A percentile compares a stretch with the other conserved stretches of the same genome.
These are phyloP conservation scores for Trichoderma sp. DNA, from an alignment of 2,329 filamentous ascomycete species.

Conservation along the genomic window DNA sequence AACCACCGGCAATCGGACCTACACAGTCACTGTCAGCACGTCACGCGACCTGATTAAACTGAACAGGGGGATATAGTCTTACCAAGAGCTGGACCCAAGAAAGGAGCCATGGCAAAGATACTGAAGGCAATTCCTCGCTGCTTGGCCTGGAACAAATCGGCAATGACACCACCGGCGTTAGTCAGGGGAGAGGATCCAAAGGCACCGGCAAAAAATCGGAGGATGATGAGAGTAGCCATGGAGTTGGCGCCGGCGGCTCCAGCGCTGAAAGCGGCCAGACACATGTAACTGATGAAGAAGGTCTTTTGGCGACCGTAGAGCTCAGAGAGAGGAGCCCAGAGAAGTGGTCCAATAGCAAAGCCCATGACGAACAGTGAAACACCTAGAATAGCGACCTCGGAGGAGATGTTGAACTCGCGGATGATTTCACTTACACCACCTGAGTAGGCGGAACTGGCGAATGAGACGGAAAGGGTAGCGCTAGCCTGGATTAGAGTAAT, in stretches of 20 bases:
- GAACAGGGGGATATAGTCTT: neutral
- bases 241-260: constrained; percentile 56
- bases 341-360: constrained; percentile 58
- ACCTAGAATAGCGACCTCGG: constrained; percentile 57
- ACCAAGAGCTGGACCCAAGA: constrained; percentile 58
- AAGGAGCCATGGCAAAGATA: constrained; percentile 61
- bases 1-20: constrained; percentile 61
- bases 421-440: constrained; percentile 56
- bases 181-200: constrained; percentile 63
- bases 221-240: constrained; percentile 59
- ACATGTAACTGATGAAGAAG: constrained; percentile 56
- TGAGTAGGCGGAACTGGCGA: constrained; percentile 66
- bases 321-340: constrained; percentile 67
- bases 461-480: constrained; percentile 66
- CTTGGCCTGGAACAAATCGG: constrained; percentile 57
- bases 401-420: constrained; percentile 49
- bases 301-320: constrained; percentile 59
- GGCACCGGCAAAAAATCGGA: constrained; percentile 65
- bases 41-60: neutral
- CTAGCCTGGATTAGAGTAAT: constrained; percentile 62
- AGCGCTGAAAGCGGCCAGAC: constrained; percentile 60
- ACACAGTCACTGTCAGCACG: neutral
- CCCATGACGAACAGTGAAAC: constrained; percentile 64
- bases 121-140: constrained; percentile 57
- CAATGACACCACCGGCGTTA: constrained; percentile 61